These are phyloP conservation scores for Parasitella parasitica DNA, from an alignment of 371 early-diverging fungal species.

Conservation along the genomic window DNA sequence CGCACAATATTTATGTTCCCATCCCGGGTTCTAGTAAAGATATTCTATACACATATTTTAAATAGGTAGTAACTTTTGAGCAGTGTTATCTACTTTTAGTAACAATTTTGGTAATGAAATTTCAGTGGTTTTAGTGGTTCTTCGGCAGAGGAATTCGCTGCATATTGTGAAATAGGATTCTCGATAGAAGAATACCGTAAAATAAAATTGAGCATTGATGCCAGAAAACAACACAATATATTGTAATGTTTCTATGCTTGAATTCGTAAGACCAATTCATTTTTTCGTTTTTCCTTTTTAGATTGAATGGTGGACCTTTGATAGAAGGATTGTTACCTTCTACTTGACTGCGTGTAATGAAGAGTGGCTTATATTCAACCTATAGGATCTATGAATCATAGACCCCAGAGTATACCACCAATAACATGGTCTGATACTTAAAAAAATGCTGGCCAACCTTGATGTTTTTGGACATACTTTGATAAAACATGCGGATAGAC, in stretches of 20 bases:
- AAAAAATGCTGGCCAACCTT: not conserved
- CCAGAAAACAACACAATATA: not conserved
- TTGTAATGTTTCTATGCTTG: not conserved
- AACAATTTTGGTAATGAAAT: no score
- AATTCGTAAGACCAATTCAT: not conserved
- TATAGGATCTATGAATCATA: slow-evolving; percentile 1
- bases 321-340: no score
- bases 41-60: no score
- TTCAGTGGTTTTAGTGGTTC: not conserved
- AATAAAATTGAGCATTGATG: no score
- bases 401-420: not conserved
- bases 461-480: not conserved
- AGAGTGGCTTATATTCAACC: not conserved
- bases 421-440: not conserved
- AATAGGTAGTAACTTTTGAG: no score
- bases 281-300: no score
- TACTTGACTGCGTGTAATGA: no score
- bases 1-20: no score
- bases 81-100: no score
- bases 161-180: not conserved
- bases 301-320: no score
- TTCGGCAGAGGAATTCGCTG: not conserved
- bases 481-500: not conserved
- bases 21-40: no score
- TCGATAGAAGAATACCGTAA: not conserved